phyloP scores from a whole-genome alignment of 306 rosid species.

The Quercus berberidifolia region DNA sequence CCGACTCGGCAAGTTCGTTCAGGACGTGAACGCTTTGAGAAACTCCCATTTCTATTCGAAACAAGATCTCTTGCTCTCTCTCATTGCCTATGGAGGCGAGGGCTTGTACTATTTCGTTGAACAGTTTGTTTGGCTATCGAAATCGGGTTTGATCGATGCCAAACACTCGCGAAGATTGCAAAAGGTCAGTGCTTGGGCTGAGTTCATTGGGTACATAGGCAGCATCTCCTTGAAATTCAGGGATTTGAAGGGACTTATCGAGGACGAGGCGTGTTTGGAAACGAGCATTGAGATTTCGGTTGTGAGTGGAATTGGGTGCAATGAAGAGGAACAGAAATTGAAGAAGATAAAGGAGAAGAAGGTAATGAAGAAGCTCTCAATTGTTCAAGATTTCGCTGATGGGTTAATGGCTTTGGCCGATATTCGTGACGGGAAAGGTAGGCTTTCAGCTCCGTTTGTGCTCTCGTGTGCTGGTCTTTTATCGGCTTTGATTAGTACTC shows the following conservation, averaged over 20 bases:
- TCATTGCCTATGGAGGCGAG: slow-evolving; percentile 78
- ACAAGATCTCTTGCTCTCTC: slow-evolving; percentile 19
- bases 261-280: slow-evolving; percentile 55
- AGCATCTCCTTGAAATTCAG: slow-evolving; percentile 53
- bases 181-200: slow-evolving; percentile 57
- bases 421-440: slow-evolving; percentile 59
- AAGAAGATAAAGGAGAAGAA: slow-evolving; percentile 55
- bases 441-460: slow-evolving; percentile 47
- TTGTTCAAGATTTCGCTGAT: slow-evolving; percentile 88
- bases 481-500: slow-evolving; percentile 81
- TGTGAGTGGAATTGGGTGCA: slow-evolving; percentile 23
- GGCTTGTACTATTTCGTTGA: slow-evolving; percentile 76
- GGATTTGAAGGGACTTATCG: slow-evolving; percentile 43
- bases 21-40: slow-evolving; percentile 70
- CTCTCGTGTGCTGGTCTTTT: slow-evolving; percentile 68
- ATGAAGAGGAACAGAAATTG: slow-evolving; percentile 41
- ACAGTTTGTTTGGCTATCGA: slow-evolving; percentile 81
- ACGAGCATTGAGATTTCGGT: slow-evolving; percentile 44
- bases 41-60: slow-evolving; percentile 36
- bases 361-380: slow-evolving; percentile 61
- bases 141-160: slow-evolving; percentile 59
- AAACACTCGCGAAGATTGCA: slow-evolving; percentile 34
- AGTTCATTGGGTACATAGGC: slow-evolving; percentile 47
- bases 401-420: slow-evolving; percentile 77
- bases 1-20: slow-evolving; percentile 84